These are phyloP conservation scores for Funneliformis geosporum DNA, from an alignment of 192 early-diverging fungal species.

Conservation along the genomic window DNA sequence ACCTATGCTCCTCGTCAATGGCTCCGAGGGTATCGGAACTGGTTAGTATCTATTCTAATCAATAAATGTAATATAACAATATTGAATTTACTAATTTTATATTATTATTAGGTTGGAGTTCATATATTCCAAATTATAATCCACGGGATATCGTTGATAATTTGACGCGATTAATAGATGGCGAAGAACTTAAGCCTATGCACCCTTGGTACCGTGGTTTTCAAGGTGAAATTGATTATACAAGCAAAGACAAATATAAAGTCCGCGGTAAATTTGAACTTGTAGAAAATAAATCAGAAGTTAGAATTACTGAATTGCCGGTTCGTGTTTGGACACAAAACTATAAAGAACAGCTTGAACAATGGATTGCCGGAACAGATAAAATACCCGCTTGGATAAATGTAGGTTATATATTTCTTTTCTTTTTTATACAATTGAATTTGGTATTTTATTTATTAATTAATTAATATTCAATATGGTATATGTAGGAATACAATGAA, in stretches of 20 bases:
- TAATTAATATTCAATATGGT: background rate
- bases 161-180: slow-evolving; percentile 76
- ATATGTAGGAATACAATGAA: slow-evolving; percentile 61
- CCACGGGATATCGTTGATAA: slow-evolving; percentile 89
- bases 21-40: slow-evolving; percentile 94
- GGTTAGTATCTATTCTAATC: slow-evolving; percentile 45
- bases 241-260: slow-evolving; percentile 59
- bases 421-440: background rate
- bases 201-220: slow-evolving; percentile 95
- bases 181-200: slow-evolving; percentile 72
- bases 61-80: background rate
- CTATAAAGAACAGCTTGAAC: slow-evolving; percentile 87
- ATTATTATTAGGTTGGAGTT: slow-evolving; percentile 60
- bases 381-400: slow-evolving; percentile 69
- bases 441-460: background rate
- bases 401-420: slow-evolving; percentile 11
- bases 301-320: slow-evolving; percentile 90
- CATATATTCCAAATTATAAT: slow-evolving; percentile 81
- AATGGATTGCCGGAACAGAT: slow-evolving; percentile 69
- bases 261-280: slow-evolving; percentile 71
- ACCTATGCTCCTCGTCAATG: slow-evolving; percentile 94
- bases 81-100: background rate
- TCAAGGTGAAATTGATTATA: slow-evolving; percentile 71
- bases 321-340: slow-evolving; percentile 84
- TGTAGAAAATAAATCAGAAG: slow-evolving; percentile 64